Conservation (phyloP, 2,329 filamentous ascomycete species). For the Fusarium ambrosium region DNA sequence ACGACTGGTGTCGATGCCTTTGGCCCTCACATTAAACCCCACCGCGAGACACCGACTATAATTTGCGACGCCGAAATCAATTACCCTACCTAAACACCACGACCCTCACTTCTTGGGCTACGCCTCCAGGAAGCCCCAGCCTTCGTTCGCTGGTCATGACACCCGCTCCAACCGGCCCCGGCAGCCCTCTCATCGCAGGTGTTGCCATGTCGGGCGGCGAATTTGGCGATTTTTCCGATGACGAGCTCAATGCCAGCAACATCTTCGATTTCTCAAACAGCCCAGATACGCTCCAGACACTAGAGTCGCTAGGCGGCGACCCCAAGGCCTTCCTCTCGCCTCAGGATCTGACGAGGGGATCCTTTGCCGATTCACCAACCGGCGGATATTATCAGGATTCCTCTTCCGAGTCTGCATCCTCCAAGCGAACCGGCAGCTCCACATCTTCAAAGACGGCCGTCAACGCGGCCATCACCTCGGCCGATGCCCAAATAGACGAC, state of each 20-base stretch:
- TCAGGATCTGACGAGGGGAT: constrained; percentile 53
- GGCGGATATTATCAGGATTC: constrained; percentile 62
- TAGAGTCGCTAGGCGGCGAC: constrained; percentile 50
- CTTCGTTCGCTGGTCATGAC: constrained; percentile 52
- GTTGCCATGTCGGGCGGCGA: constrained; percentile 55
- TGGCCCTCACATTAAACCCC: constrained; percentile 25
- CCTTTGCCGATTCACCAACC: constrained; percentile 58
- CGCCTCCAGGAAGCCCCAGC: constrained; percentile 38
- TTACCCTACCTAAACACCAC: constrained; percentile 27
- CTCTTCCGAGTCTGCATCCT: constrained; percentile 65
- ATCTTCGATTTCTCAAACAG: constrained; percentile 55
- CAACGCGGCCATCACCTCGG: constrained; percentile 54
- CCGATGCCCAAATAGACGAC: constrained; percentile 61
- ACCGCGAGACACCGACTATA: constrained; percentile 43
- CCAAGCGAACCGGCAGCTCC: constrained; percentile 62
- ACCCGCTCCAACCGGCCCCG: constrained; percentile 49
- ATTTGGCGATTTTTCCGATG: constrained; percentile 56
- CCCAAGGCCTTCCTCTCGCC: constrained; percentile 52
- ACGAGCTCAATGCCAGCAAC: constrained; percentile 51
- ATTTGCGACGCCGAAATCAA: constrained; percentile 44
- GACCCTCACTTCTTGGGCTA: constrained; percentile 15
- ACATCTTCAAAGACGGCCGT: constrained; percentile 60
- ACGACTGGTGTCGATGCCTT: constrained; percentile 36
- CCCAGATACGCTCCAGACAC: constrained; percentile 54
- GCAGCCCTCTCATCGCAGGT: constrained; percentile 57